Evolutionary conservation across 2,329 filamentous ascomycete genomes (phyloP).

Genomic region (Ophiognomonia clavigignenti-juglandacearum): DNA sequence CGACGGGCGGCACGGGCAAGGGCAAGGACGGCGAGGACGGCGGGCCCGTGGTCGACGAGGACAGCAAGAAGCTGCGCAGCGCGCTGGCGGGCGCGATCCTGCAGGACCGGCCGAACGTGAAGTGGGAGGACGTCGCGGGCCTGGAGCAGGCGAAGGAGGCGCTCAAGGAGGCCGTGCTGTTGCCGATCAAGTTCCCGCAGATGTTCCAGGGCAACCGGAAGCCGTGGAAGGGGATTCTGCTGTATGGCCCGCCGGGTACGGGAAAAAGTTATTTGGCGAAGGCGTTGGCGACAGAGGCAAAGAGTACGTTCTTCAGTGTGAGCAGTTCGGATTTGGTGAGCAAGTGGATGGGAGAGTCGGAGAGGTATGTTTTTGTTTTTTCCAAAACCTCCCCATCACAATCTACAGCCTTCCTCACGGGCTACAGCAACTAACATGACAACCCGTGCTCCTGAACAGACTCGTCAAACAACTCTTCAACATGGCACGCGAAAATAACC

Average conservation of each 20-base stretch:
- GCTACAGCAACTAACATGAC: background rate
- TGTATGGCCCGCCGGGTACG: slow-evolving; percentile 94
- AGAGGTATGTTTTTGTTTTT: slow-evolving; percentile 56
- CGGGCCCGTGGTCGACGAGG: slow-evolving; percentile 67
- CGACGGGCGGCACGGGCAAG: slow-evolving; percentile 57
- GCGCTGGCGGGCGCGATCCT: slow-evolving; percentile 89
- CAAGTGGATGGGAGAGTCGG: slow-evolving; percentile 99
- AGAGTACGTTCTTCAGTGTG: slow-evolving; percentile 98
- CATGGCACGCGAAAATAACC: slow-evolving; percentile 97
- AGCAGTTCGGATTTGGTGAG: slow-evolving; percentile 95
- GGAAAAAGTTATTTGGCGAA: slow-evolving; percentile 98
- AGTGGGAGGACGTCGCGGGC: slow-evolving; percentile 97
- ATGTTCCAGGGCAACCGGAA: slow-evolving; percentile 93
- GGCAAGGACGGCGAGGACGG: slow-evolving; percentile 47
- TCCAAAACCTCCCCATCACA: background rate
- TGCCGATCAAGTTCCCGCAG: slow-evolving; percentile 98
- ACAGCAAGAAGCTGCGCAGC: slow-evolving; percentile 90
- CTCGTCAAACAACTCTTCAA: slow-evolving; percentile 95
- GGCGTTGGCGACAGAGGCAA: slow-evolving; percentile 95
- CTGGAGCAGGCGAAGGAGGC: slow-evolving; percentile 93
- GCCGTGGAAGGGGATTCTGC: slow-evolving; percentile 95
- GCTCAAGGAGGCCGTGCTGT: slow-evolving; percentile 92
- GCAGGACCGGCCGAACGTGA: slow-evolving; percentile 91
- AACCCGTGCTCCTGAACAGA: slow-evolving; percentile 38
- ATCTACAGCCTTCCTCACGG: background rate